phyloP scores from a whole-genome alignment of 2,329 filamentous ascomycete species.

The Epichloe hybrida region DNA sequence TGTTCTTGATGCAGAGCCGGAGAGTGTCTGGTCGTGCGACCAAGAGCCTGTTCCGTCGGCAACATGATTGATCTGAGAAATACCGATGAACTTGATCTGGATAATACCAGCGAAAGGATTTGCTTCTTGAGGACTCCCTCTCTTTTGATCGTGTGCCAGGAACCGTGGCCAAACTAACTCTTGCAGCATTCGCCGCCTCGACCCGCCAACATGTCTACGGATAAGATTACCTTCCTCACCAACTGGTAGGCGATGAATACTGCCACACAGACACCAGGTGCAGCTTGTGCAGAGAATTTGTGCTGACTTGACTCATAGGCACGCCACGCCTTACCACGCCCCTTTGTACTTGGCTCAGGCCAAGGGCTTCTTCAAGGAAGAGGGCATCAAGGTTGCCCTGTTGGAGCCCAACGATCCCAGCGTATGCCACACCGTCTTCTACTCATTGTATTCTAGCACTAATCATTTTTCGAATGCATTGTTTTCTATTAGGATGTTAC shows the following conservation, averaged over 20 bases:
- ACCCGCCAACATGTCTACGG: constrained; percentile 55
- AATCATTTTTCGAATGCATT: neutral
- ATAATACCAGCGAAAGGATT: constrained; percentile 82
- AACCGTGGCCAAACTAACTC: constrained; percentile 31
- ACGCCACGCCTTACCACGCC: constrained; percentile 69
- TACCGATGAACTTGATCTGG: constrained; percentile 78
- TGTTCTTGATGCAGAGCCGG: too few species aligned
- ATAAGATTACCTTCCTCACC: constrained; percentile 75
- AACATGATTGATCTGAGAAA: constrained; percentile 49
- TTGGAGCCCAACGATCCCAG: constrained; percentile 70
- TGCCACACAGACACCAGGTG: neutral
- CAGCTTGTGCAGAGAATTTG: neutral
- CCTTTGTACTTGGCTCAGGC: constrained; percentile 65
- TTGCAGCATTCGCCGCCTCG: constrained; percentile 27
- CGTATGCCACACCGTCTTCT: constrained; percentile 23
- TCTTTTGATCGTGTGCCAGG: constrained; percentile 8
- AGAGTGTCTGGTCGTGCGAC: neutral
- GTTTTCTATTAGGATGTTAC: constrained; percentile 50
- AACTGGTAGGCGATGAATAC: constrained; percentile 48
- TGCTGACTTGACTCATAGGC: constrained; percentile 33
- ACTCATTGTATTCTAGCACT: neutral
- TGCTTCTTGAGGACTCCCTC: constrained; percentile 46
- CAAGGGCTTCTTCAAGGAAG: constrained; percentile 61
- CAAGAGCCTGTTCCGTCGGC: neutral
- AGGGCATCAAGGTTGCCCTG: constrained; percentile 64